A percentile compares a stretch with the other conserved stretches of the same genome.
phyloP scores from a whole-genome alignment of 305 asterid species.

The Salvia sclarea region DNA sequence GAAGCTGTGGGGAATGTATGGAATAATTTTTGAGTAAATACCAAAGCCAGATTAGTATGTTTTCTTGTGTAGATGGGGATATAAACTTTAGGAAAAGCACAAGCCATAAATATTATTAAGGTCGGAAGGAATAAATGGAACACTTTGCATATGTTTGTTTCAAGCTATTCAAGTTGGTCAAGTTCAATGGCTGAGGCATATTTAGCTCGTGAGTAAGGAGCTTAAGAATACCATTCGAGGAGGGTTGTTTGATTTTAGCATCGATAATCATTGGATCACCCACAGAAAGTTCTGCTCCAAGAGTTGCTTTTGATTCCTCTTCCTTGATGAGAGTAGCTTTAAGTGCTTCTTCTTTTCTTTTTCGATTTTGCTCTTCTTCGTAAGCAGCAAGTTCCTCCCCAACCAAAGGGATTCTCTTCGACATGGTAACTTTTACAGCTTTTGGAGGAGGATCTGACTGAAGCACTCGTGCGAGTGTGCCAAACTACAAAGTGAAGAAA shows the following conservation, averaged over 20 bases:
- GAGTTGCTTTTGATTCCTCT: slow-evolving; percentile 76
- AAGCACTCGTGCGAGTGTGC: slow-evolving; percentile 89
- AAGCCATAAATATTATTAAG: not conserved
- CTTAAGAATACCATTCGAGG: slow-evolving; percentile 55
- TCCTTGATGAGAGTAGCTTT: slow-evolving; percentile 81
- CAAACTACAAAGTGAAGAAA: slow-evolving; percentile 62
- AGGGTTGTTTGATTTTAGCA: slow-evolving; percentile 46
- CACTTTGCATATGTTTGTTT: not conserved
- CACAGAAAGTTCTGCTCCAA: slow-evolving; percentile 50
- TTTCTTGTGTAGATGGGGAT: slow-evolving; percentile 10
- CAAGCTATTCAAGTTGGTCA: slow-evolving; percentile 10
- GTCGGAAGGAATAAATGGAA: slow-evolving; percentile 6
- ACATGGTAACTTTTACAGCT: slow-evolving; percentile 95
- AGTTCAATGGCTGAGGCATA: slow-evolving; percentile 8
- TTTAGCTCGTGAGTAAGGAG: slow-evolving; percentile 20
- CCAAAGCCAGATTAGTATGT: slow-evolving; percentile 20
- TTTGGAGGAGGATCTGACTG: slow-evolving; percentile 99
- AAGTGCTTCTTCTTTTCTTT: slow-evolving; percentile 82
- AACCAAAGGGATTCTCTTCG: slow-evolving; percentile 86
- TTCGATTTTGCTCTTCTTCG: slow-evolving; percentile 85
- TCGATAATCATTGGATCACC: slow-evolving; percentile 81
- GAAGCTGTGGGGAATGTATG: slow-evolving; percentile 51
- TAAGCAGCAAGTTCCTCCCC: slow-evolving; percentile 99
- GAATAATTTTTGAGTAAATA: slow-evolving; percentile 11
- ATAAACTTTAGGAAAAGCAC: slow-evolving; percentile 25